phyloP scores from a whole-genome alignment of 352 stramenopile genomes.

The Thalassiosira exigua region DNA sequence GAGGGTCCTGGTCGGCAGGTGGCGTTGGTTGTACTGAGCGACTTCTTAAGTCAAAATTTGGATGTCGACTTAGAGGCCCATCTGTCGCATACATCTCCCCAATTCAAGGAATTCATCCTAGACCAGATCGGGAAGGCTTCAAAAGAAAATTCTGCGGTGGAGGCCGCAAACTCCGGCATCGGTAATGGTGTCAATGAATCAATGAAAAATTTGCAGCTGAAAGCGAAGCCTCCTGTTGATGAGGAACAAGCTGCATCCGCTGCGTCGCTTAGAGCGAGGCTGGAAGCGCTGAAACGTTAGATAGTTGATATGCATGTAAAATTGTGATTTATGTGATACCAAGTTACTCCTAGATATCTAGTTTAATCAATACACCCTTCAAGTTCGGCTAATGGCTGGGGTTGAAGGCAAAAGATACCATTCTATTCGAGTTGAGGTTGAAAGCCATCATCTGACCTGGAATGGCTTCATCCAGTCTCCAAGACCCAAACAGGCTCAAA shows the following conservation, averaged over 20 bases:
- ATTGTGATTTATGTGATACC: background rate
- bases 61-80: conserved; percentile 46
- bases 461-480: no score
- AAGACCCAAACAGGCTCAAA: no score
- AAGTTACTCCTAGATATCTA: no score
- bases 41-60: conserved; percentile 37
- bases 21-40: conserved; percentile 18
- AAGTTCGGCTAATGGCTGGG: no score
- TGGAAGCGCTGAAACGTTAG: conserved; percentile 41
- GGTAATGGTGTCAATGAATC: conserved; percentile 29
- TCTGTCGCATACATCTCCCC: conserved; percentile 40
- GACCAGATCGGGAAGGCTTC: conserved; percentile 35
- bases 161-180: background rate
- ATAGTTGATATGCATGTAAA: background rate
- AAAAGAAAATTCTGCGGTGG: conserved; percentile 33
- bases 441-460: no score
- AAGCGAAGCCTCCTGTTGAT: conserved; percentile 8
- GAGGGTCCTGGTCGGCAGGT: conserved; percentile 22
- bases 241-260: conserved; percentile 5
- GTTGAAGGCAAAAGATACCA: no score
- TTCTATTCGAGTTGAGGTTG: no score
- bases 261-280: conserved; percentile 40
- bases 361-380: no score
- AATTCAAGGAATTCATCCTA: conserved; percentile 41
- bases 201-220: conserved; percentile 31